Evolutionary conservation across 202 grass and related monocot genomes (phyloP).

Genomic region (Hordeum pubiflorum): DNA sequence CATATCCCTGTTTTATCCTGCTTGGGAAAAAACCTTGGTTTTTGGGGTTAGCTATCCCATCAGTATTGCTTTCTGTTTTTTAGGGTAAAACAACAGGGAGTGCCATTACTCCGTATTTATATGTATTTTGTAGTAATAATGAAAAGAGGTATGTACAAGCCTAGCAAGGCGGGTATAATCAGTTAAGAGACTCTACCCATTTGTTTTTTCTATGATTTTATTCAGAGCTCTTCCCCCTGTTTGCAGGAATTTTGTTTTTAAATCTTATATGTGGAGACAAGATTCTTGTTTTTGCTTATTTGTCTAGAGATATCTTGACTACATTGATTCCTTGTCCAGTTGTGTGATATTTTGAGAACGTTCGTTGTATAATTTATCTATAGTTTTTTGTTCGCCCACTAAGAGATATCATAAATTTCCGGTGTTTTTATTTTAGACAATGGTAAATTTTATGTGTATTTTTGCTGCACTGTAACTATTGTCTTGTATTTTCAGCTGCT

Average conservation of each 20-base stretch:
- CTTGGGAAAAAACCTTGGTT: background rate
- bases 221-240: background rate
- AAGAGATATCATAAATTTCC: background rate
- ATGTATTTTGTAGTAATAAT: background rate
- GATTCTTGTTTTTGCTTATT: background rate
- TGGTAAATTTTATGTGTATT: background rate
- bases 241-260: background rate
- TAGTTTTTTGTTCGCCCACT: background rate
- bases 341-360: background rate
- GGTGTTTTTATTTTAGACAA: constrained; percentile 1
- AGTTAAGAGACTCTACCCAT: background rate
- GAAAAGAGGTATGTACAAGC: background rate
- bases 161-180: background rate
- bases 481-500: constrained; percentile 76
- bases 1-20: background rate
- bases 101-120: background rate
- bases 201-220: constrained; percentile 10
- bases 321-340: background rate
- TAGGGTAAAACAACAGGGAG: no score
- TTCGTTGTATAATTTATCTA: background rate
- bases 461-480: constrained; percentile 14
- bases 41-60: background rate
- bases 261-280: background rate
- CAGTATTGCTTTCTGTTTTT: no score
- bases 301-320: background rate